Evolutionary conservation across 2,329 filamentous ascomycete species (phyloP), one percentile per base, ranked within the genome.

Genomic region (Magnaporthales sp.): DNA sequence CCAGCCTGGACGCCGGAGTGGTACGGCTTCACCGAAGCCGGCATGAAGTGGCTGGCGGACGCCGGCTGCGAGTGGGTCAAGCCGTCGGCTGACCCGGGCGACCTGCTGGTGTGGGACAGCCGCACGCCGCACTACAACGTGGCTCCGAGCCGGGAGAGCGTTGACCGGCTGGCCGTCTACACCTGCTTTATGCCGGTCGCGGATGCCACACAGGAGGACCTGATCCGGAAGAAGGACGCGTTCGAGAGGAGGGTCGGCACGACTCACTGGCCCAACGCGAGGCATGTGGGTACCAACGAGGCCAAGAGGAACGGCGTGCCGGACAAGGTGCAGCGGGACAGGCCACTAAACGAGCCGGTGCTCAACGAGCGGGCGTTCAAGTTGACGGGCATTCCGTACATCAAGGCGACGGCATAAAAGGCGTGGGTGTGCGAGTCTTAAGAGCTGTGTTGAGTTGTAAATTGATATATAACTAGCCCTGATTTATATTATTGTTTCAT

Each of bases 331-430:
- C 77, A 78, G 46, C 73, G 77, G 19, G 71, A 74, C 13, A 71
- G 74, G 69, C 80, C 80, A 0, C 69, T 78, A 1, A 76, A 79
- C 62, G 77, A 80, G 67, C 76, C 78, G 0, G 67, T 73, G 26
- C 69, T 82, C 32, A 72, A 72, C 67, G 80, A 81, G 73, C 69
- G 79, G 27, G 77, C 76, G 0, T 81, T 78, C 70, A 80, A 77
- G 70, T 70, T 83, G 65, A 83, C 80, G 1, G 81, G 81, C 2
- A 81, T 83, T 68, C 80, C 81, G 11, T 83, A 82, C 22, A 72
- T 74, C 32, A 68, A 70, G 64, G 68, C 54, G 5, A n/a, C n/a
- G n/a, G n/a, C n/a, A n/a, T n/a, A n/a, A n/a, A n/a, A n/a, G n/a
- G n/a, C n/a, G n/a, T n/a, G n/a, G n/a, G n/a, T n/a, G n/a, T n/a